A percentile compares a stretch with the other conserved stretches of the same genome.
Conservation (phyloP, 1,139 yeast genomes). For the Pneumocystis carinii region DNA sequence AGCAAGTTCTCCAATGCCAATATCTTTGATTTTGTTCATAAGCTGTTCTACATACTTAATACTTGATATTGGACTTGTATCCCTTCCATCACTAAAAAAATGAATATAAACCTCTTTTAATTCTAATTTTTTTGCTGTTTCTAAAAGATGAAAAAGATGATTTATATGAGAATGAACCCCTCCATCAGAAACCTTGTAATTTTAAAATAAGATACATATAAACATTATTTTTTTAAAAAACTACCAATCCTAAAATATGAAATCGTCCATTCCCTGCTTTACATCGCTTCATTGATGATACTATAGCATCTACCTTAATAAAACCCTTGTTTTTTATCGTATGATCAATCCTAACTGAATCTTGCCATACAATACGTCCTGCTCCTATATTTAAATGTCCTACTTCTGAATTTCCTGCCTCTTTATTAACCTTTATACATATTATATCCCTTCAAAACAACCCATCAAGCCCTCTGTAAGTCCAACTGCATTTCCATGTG, state of each 20-base stretch:
- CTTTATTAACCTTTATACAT: background rate
- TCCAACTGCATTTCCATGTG: slow-evolving; percentile 16
- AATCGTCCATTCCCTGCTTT: slow-evolving; percentile 13
- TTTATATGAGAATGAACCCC: slow-evolving; percentile 17
- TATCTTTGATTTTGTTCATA: slow-evolving; percentile 14
- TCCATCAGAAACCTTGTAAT: slow-evolving; percentile 11
- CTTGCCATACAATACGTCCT: slow-evolving; percentile 17
- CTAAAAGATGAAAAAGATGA: slow-evolving; percentile 14
- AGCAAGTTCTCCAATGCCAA: slow-evolving; percentile 15
- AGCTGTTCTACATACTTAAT: slow-evolving; percentile 13
- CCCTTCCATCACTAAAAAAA: slow-evolving; percentile 16
- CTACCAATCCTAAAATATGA: slow-evolving; percentile 13
- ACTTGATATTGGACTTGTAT: slow-evolving; percentile 15
- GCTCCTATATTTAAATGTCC: slow-evolving; percentile 17
- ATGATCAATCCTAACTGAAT: slow-evolving; percentile 16
- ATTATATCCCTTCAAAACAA: background rate
- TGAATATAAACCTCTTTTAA: slow-evolving; percentile 14
- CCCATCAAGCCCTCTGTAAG: slow-evolving; percentile 16
- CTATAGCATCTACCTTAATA: slow-evolving; percentile 10
- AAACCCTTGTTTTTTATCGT: slow-evolving; percentile 13
- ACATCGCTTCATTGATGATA: slow-evolving; percentile 11
- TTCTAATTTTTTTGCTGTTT: slow-evolving; percentile 13
- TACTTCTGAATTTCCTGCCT: slow-evolving; percentile 15
- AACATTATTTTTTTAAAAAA: background rate
- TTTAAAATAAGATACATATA: background rate